Base-by-base conservation (phyloP, 2,329 filamentous ascomycete genomes). In the Zymoseptoria passerinii region DNA sequence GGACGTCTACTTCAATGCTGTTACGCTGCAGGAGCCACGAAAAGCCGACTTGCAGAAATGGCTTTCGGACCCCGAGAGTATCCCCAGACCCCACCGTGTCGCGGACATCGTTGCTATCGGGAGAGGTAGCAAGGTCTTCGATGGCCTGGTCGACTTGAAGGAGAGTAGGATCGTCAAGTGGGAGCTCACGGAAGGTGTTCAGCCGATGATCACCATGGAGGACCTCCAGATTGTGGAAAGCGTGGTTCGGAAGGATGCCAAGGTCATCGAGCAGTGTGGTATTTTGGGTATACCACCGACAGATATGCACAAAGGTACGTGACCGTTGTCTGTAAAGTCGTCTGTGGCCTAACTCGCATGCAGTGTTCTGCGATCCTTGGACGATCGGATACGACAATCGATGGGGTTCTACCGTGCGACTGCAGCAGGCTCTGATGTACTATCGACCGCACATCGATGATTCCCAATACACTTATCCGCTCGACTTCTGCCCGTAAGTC, bases 351-450 rank as follows among this genome's bases (percentile, higher is more conserved):
- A 44, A 6, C 2, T 44, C 16, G 16, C 23, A 4, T 23, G 23
- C 23, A 44, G 89, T 96, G 52, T 96, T 95, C 77, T 95, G 91
- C 74, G 92, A 96, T 71, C 90, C 84, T 81, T 96, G 92, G 92
- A 95, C 92, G 0, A 95, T 96, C 73, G 92, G 92, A 53, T 95
- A 90, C 71, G 92, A 96, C 67, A 89, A 95, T 76, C 86, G 92
- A 50, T 94, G 91, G 68, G 92, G 91, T 61, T 92, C 77, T 71
- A 79, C 79, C 50, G 80, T 90, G 50, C 85, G 92, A 56, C 82
- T 96, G 3, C 92, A 96, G 75, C 92, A 96, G 75, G 92, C 90
- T 1, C 78, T 96, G 56, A 95, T 96, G 90, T 96, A 96, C 79
- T 96, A 95, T 74, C 85, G 92, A 16, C 91, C 91, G 3, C 81